These are phyloP conservation scores for Kodamaea anthophila DNA, from an alignment of 1,139 yeast genomes.

Conservation along the genomic window DNA sequence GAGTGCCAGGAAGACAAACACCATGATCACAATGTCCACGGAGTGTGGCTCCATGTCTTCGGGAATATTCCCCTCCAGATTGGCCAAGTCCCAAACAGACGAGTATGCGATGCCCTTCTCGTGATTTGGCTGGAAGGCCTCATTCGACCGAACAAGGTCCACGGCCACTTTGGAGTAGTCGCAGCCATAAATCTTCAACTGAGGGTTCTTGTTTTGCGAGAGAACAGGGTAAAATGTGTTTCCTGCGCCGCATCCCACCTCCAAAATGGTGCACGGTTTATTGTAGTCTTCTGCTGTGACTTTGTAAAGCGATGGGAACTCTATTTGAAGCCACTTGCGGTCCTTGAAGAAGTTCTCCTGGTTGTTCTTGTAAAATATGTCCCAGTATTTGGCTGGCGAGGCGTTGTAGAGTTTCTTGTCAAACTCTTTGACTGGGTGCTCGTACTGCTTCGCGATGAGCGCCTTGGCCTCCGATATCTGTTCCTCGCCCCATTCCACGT, in stretches of 20 bases:
- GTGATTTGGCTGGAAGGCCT: constrained; percentile 43
- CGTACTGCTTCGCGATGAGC: constrained; percentile 69
- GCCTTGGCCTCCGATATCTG: constrained; percentile 72
- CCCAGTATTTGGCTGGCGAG: constrained; percentile 95
- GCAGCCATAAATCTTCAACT: constrained; percentile 71
- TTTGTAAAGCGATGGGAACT: constrained; percentile 79
- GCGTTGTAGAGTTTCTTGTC: constrained; percentile 74
- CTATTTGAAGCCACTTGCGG: constrained; percentile 92
- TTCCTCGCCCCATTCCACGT: constrained; percentile 96
- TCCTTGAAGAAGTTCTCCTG: constrained; percentile 92
- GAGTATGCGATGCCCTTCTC: constrained; percentile 64
- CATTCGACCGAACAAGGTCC: constrained; percentile 65
- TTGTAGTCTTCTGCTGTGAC: constrained; percentile 62
- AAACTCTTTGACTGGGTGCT: constrained; percentile 77
- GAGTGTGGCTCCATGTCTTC: constrained; percentile 77
- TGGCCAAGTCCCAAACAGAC: constrained; percentile 94
- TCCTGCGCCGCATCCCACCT: constrained; percentile 98
- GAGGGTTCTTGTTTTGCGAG: constrained; percentile 73
- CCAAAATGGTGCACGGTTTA: constrained; percentile 71
- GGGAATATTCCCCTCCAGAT: constrained; percentile 67
- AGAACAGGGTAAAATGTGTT: constrained; percentile 90
- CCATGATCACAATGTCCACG: constrained; percentile 87
- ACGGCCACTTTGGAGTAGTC: constrained; percentile 91
- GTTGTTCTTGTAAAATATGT: constrained; percentile 84
- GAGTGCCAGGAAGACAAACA: constrained; percentile 88